A percentile compares a stretch with the other conserved stretches of the same genome.
Conservation (phyloP, 2,329 filamentous ascomycete genomes). For the Paraphoma chrysanthemicola region DNA sequence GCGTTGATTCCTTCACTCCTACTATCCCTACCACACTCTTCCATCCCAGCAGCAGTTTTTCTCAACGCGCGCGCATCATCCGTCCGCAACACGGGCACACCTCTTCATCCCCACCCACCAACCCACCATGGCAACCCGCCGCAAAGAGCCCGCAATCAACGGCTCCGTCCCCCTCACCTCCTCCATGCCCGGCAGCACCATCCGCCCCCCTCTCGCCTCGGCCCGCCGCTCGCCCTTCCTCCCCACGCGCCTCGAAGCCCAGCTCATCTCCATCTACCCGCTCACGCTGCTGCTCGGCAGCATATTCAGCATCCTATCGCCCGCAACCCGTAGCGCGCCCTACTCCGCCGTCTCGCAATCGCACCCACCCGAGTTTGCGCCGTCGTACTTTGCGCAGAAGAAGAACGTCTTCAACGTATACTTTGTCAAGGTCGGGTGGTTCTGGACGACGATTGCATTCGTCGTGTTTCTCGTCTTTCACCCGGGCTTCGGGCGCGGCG, state of each 20-base stretch:
- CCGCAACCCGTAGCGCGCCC: constrained; percentile 66
- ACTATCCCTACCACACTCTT: background rate
- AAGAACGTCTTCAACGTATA: constrained; percentile 89
- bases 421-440: constrained; percentile 96
- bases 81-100: background rate
- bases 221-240: constrained; percentile 64
- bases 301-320: constrained; percentile 79
- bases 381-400: constrained; percentile 93
- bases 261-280: constrained; percentile 76
- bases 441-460: constrained; percentile 84
- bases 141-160: constrained; percentile 32
- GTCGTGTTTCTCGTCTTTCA: constrained; percentile 73
- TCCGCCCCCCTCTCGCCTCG: constrained; percentile 29
- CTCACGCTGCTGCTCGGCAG: constrained; percentile 80
- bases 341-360: constrained; percentile 71
- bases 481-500: constrained; percentile 59
- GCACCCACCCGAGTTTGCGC: constrained; percentile 65
- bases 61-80: background rate
- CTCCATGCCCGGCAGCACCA: constrained; percentile 31
- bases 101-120: background rate
- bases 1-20: constrained; percentile 2
- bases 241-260: constrained; percentile 71
- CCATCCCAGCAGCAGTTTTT: background rate
- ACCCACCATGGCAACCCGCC: constrained; percentile 38
- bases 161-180: constrained; percentile 26